Conservation (phyloP, 495 filamentous ascomycete genomes). For the Pyrenula aspistea region DNA sequence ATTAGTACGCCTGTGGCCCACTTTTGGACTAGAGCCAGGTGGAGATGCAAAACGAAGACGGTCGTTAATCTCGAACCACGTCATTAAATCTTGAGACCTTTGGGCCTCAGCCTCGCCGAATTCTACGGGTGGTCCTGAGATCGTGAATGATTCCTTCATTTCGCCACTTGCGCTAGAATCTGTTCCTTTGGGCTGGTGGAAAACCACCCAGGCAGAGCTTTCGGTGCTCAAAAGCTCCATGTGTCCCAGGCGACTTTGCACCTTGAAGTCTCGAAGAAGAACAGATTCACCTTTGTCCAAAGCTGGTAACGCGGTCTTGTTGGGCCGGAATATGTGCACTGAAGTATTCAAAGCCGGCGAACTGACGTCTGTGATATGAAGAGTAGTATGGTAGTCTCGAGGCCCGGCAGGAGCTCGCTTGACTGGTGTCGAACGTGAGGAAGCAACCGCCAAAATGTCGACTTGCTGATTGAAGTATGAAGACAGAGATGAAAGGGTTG, state of each 20-base stretch:
- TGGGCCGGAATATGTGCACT: conserved; percentile 65
- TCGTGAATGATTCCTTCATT: conserved; percentile 22
- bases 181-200: conserved; percentile 20
- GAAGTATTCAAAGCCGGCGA: conserved; percentile 29
- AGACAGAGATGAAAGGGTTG: conserved; percentile 51
- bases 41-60: conserved; percentile 11
- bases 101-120: conserved; percentile 44
- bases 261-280: conserved; percentile 62
- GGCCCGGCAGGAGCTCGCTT: conserved; percentile 51
- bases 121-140: conserved; percentile 54
- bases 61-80: conserved; percentile 24
- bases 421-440: conserved; percentile 38
- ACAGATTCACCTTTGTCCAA: conserved; percentile 62
- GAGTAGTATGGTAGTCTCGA: conserved; percentile 54
- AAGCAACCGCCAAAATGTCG: conserved; percentile 59
- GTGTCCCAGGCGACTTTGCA: conserved; percentile 30
- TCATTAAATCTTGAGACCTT: conserved; percentile 40
- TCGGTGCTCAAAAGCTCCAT: conserved; percentile 34
- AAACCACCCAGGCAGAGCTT: conserved; percentile 57
- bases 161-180: conserved; percentile 13
- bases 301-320: conserved; percentile 56
- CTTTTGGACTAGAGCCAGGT: conserved; percentile 25
- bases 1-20: conserved; percentile 22
- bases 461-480: conserved; percentile 40
- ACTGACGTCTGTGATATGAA: conserved; percentile 59